Percentiles rank a stretch among this genome's conserved stretches.
phyloP scores from a whole-genome alignment of 306 rosid species.

The Trifolium repens region DNA sequence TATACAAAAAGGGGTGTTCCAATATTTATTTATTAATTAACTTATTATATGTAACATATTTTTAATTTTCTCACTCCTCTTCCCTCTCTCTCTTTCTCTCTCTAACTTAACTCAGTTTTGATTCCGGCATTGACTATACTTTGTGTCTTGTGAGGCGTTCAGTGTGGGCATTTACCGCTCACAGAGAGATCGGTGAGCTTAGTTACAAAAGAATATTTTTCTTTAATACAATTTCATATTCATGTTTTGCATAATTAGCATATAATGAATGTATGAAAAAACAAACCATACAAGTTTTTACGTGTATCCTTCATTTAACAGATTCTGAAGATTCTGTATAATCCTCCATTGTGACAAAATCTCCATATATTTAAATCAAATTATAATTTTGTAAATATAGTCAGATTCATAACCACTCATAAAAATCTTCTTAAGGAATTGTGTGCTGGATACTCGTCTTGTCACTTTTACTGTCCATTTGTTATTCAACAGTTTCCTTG shows the following conservation, averaged over 20 bases:
- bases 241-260: conserved; percentile 35
- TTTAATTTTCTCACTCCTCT: conserved; percentile 30
- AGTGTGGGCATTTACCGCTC: conserved; percentile 25
- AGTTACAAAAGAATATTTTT: conserved; percentile 8
- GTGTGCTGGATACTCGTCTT: conserved; percentile 17
- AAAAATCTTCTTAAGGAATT: conserved; percentile 34
- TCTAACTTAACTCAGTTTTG: conserved; percentile 40
- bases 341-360: conserved; percentile 41
- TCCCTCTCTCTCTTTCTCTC: conserved; percentile 30
- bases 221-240: conserved; percentile 26
- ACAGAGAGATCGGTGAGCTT: conserved; percentile 52
- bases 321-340: conserved; percentile 54
- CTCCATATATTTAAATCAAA: conserved; percentile 42
- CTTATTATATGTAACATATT: conserved; percentile 17
- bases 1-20: conserved; percentile 26
- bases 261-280: conserved; percentile 31
- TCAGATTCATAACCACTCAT: conserved; percentile 37
- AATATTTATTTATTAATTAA: conserved; percentile 12
- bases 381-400: conserved; percentile 44
- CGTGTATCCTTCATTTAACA: conserved; percentile 45
- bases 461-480: conserved; percentile 16
- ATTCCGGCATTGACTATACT: conserved; percentile 59
- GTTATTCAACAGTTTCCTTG: conserved; percentile 49
- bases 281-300: conserved; percentile 37
- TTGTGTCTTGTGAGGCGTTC: conserved; percentile 37